Base-by-base conservation (phyloP, 306 rosid species). In the Casuarina cunninghamiana region DNA sequence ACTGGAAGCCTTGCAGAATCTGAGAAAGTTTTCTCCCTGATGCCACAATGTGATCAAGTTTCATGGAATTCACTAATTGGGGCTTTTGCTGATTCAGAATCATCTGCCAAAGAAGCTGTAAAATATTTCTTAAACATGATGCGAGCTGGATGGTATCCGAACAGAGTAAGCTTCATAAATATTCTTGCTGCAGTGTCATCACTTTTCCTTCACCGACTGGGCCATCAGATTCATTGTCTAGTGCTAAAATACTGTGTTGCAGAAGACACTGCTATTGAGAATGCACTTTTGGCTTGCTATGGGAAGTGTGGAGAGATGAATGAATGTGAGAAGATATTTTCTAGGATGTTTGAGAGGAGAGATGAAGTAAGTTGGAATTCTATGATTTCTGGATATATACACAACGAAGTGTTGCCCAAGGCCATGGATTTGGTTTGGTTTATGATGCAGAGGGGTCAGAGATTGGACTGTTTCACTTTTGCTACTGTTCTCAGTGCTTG, bases 401-500 rank as follows among this genome's bases (percentile, higher is more conserved):
- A 90, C 83, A 91, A 89, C 42, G 91, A 88, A 79, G 71, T 76
- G 78, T 87, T 91, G 85, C 74, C 88, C 79, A 87, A 91, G 84
- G 97, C 97, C 84, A 79, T 90, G 87, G 89, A 86, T 81, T 72
- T 94, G 85, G 98, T 94, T 50, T 89, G 94, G 96, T 62, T 73
- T 78, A 90, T 94, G 98, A 89, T 94, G 93, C 92, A 84, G 73
- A 87, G 84, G 78, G 98, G 98, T 72, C 94, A 86, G 76, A 91
- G 88, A 77, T 79, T 94, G 82, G 96, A 94, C 80, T 83, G 86
- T 46, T 94, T 91, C 87, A 94, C 97, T 73, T 89, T 90, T 75
- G 96, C 98, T 50, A 91, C 98, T 12, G 96, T 94, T 81, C 93
- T 94, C 35, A 94, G 98, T 83, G 97, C 97, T 69, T 94, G 98